Evolutionary conservation across 495 filamentous ascomycete genomes (phyloP).

Genomic region (Xylaria cubensis): DNA sequence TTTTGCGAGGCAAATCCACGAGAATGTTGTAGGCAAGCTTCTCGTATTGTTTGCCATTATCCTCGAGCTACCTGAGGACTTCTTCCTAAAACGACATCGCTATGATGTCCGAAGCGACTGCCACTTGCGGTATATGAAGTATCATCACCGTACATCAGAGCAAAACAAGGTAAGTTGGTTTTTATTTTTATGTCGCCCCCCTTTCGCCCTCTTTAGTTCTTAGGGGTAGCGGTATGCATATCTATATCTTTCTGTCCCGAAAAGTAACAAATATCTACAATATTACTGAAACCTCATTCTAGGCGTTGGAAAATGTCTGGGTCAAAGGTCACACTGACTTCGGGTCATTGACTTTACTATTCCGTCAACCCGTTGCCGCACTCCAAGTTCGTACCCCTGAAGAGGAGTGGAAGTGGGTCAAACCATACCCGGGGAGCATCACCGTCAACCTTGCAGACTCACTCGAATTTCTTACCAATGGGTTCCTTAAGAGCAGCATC

Average conservation of each 20-base stretch:
- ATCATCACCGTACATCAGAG: conserved; percentile 50
- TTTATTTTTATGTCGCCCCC: no score
- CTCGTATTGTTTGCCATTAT: conserved; percentile 58
- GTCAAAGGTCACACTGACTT: conserved; percentile 63
- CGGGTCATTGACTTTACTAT: conserved; percentile 62
- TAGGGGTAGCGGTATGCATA: no score
- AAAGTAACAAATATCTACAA: neutral
- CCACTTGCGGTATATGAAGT: conserved; percentile 64
- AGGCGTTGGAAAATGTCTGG: conserved; percentile 40
- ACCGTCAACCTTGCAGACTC: conserved; percentile 62
- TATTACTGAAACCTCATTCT: neutral
- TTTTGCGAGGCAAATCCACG: conserved; percentile 56
- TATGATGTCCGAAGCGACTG: conserved; percentile 57
- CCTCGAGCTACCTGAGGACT: conserved; percentile 60
- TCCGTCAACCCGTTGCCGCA: conserved; percentile 59
- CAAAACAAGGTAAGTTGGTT: conserved; percentile 39
- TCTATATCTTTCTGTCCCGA: neutral
- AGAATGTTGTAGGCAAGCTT: conserved; percentile 53
- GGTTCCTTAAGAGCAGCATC: conserved; percentile 59
- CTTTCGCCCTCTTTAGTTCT: no score
- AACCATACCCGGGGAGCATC: conserved; percentile 59
- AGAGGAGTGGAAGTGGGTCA: conserved; percentile 58
- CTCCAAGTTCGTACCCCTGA: conserved; percentile 58
- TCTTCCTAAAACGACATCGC: conserved; percentile 55
- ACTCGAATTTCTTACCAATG: conserved; percentile 55